These are phyloP conservation scores for Golubevia sp. DNA, from an alignment of 1,284 basidiomycete genomes.

Conservation along the genomic window DNA sequence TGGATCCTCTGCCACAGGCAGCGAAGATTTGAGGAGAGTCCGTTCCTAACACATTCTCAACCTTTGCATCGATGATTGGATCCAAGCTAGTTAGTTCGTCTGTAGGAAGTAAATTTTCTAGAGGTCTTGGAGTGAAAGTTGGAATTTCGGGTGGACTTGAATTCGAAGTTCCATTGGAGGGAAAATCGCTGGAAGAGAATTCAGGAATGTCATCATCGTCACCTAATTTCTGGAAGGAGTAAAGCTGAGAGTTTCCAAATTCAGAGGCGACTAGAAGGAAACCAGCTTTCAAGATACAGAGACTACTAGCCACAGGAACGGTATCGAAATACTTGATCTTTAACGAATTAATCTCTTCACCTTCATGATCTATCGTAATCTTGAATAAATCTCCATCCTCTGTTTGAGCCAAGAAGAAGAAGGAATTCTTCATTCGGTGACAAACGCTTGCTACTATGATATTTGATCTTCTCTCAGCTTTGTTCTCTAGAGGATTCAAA, in stretches of 20 bases:
- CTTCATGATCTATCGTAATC: constrained; percentile 59
- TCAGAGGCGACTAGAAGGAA: constrained; percentile 57
- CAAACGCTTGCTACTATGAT: constrained; percentile 53
- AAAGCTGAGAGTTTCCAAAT: constrained; percentile 43
- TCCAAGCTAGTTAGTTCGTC: constrained; percentile 50
- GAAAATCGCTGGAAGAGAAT: constrained; percentile 40
- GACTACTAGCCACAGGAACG: constrained; percentile 45
- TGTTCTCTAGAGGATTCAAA: constrained; percentile 35
- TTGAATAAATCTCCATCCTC: constrained; percentile 60
- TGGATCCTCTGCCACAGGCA: constrained; percentile 48
- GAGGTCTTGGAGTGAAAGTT: constrained; percentile 43
- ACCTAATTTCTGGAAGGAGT: constrained; percentile 60
- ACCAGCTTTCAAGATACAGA: constrained; percentile 55
- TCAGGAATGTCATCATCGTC: constrained; percentile 56
- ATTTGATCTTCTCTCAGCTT: constrained; percentile 31
- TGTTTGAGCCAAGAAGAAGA: constrained; percentile 56
- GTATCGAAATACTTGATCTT: constrained; percentile 61
- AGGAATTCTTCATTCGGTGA: constrained; percentile 58
- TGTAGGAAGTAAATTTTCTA: constrained; percentile 51
- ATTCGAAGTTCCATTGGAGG: constrained; percentile 27
- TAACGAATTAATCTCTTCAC: constrained; percentile 45
- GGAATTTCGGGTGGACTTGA: constrained; percentile 26
- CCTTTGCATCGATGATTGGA: constrained; percentile 51
- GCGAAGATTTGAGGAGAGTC: constrained; percentile 59
- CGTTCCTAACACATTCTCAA: constrained; percentile 37